A percentile compares a stretch with the other conserved stretches of the same genome.
These are phyloP conservation scores for Talaromyces marneffei DNA, from an alignment of 2,329 filamentous ascomycete species.

Conservation along the genomic window DNA sequence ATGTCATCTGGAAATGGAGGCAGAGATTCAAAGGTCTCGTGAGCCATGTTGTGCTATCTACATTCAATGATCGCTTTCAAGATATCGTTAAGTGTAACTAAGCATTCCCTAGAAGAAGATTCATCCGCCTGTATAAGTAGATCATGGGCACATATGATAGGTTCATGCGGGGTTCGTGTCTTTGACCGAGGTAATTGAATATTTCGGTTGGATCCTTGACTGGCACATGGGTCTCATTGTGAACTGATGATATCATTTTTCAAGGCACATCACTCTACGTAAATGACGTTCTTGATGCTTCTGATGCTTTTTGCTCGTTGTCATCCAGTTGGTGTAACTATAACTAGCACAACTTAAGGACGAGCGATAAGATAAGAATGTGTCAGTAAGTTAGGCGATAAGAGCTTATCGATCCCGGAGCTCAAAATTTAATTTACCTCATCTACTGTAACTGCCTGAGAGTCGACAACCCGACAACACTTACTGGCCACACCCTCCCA, in stretches of 20 bases:
- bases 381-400: too few relatives aligned
- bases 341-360: neutral
- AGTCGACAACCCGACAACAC: neutral
- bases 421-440: neutral
- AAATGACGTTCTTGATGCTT: neutral
- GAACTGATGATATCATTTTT: neutral
- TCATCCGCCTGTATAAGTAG: neutral
- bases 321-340: neutral
- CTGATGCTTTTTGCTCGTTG: neutral
- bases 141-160: neutral
- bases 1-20: slow-evolving; percentile 41
- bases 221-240: neutral
- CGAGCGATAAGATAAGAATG: too few relatives aligned
- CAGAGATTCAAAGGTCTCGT: slow-evolving; percentile 22
- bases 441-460: neutral
- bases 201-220: neutral
- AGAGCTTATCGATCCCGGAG: neutral
- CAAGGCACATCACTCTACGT: neutral
- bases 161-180: neutral
- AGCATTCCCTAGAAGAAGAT: too few relatives aligned
- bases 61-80: neutral
- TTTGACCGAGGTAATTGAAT: neutral
- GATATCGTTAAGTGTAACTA: neutral
- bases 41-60: neutral
- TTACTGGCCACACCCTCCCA: neutral